Evolutionary conservation across 2,329 filamentous ascomycete species (phyloP).

Genomic region (Exserohilum rostratum): DNA sequence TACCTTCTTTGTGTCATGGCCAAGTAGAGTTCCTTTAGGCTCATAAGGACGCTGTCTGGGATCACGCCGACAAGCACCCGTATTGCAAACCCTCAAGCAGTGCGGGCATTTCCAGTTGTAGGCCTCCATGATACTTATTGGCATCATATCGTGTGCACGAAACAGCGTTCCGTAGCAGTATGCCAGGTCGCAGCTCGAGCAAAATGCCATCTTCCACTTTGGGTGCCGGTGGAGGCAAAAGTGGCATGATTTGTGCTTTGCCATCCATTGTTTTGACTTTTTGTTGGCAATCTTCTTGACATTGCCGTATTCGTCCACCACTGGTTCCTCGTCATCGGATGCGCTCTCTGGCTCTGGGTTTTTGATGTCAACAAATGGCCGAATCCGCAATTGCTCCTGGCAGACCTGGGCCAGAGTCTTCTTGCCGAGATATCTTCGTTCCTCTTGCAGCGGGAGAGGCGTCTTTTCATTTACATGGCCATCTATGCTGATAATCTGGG

Average conservation of each 20-base stretch:
- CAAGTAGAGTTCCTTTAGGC: constrained; percentile 84
- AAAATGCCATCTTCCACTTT: constrained; percentile 83
- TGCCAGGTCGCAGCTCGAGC: constrained; percentile 73
- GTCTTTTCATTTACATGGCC: constrained; percentile 69
- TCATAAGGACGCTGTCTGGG: constrained; percentile 77
- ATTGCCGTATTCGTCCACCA: constrained; percentile 68
- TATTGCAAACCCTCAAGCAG: constrained; percentile 86
- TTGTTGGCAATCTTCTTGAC: constrained; percentile 70
- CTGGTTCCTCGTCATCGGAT: constrained; percentile 58
- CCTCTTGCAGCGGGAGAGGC: constrained; percentile 73
- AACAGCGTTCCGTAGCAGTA: constrained; percentile 97
- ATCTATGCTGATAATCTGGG: constrained; percentile 74
- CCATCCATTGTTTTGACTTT: constrained; percentile 57
- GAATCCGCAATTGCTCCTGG: constrained; percentile 79
- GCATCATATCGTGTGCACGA: constrained; percentile 88
- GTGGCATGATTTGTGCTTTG: constrained; percentile 70
- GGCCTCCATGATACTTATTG: constrained; percentile 79
- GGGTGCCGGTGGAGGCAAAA: constrained; percentile 82
- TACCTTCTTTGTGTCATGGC: constrained; percentile 87
- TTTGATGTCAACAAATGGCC: constrained; percentile 83
- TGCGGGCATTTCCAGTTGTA: constrained; percentile 87
- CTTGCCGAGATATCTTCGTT: constrained; percentile 68
- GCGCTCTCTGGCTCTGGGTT: constrained; percentile 60
- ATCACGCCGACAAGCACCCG: constrained; percentile 74
- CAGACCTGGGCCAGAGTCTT: constrained; percentile 92